Conservation (phyloP, 495 filamentous ascomycete genomes). For the Hypoxylon fuscum region DNA sequence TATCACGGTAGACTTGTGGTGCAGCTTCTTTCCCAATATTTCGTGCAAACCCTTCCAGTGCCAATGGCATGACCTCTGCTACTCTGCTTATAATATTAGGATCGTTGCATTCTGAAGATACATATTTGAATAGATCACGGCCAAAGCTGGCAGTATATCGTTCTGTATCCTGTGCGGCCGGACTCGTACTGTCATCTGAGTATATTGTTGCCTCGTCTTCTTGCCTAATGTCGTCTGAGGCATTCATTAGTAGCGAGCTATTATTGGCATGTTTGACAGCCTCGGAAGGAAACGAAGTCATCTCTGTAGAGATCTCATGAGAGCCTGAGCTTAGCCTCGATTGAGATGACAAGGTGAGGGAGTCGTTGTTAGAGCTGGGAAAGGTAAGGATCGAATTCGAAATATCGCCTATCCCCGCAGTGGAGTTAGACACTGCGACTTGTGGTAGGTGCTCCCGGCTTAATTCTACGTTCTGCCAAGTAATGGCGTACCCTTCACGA, state of each 20-base stretch:
- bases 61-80: neutral
- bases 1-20: neutral
- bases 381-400: too few relatives aligned
- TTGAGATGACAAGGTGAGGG: too few relatives aligned
- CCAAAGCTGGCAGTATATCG: neutral
- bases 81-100: neutral
- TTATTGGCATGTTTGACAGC: neutral
- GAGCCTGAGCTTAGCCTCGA: neutral
- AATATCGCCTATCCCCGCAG: too few relatives aligned
- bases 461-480: too few relatives aligned
- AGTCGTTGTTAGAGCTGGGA: too few relatives aligned
- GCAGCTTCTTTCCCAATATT: neutral
- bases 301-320: neutral
- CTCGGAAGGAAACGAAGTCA: neutral
- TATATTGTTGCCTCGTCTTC: neutral
- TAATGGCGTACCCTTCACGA: too few relatives aligned
- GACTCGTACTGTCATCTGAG: neutral
- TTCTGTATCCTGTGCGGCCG: neutral
- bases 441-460: too few relatives aligned
- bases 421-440: too few relatives aligned
- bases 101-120: neutral
- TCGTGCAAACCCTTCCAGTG: neutral
- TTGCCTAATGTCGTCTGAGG: neutral
- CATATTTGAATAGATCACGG: neutral
- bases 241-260: too few relatives aligned